A percentile compares a stretch with the other conserved stretches of the same genome.
These are phyloP conservation scores for Cladobotryum mycophilum DNA, from an alignment of 2,329 filamentous ascomycete species.

Conservation along the genomic window DNA sequence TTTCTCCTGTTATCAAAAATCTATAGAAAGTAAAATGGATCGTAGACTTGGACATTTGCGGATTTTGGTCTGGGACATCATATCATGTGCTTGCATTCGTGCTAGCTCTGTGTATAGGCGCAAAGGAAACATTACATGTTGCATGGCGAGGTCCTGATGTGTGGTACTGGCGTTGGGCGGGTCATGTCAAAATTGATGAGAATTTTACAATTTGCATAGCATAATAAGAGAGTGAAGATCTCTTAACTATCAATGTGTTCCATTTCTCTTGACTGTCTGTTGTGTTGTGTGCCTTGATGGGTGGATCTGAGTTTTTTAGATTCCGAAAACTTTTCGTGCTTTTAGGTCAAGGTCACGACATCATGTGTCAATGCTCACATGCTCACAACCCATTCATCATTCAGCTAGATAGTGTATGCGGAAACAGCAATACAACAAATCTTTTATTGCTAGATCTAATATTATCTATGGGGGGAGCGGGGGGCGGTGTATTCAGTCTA, in stretches of 20 bases:
- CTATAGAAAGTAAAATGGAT: conserved; percentile 14
- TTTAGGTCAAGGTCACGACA: no score
- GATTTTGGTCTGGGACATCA: not conserved
- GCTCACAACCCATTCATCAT: no score
- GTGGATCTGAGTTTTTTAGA: no score
- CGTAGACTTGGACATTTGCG: conserved; percentile 10
- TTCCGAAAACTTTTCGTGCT: no score
- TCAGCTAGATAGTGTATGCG: no score
- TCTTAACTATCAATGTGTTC: not conserved
- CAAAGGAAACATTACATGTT: not conserved
- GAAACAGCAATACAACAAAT: no score
- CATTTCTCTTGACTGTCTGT: not conserved
- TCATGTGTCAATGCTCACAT: no score
- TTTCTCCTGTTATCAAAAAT: not conserved
- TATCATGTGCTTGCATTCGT: conserved; percentile 6
- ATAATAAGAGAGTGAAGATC: not conserved
- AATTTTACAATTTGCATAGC: no score
- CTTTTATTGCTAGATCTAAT: no score
- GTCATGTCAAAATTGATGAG: not conserved
- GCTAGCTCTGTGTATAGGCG: not conserved
- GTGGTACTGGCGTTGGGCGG: not conserved
- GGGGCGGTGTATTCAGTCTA: no score
- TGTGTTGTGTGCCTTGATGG: no score
- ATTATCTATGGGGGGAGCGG: no score
- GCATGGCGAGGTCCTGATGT: not conserved